Percentiles rank a stretch among this genome's conserved stretches.
These are phyloP conservation scores for Fraxinus xanthoxyloides DNA, from an alignment of 305 asterid genomes.

Conservation along the genomic window DNA sequence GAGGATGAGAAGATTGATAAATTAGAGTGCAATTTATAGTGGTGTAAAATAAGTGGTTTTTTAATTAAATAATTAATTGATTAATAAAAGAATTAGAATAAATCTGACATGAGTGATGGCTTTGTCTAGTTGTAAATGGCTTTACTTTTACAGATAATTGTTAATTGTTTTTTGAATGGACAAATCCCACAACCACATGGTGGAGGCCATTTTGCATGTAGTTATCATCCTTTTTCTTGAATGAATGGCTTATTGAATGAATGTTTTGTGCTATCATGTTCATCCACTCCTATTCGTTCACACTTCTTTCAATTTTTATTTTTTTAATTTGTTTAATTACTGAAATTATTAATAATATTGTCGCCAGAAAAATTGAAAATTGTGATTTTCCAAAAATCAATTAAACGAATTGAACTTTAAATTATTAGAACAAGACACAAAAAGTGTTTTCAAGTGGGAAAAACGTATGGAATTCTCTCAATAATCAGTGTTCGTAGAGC, in stretches of 20 bases:
- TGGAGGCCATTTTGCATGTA: conserved; percentile 34
- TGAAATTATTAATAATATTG: not conserved
- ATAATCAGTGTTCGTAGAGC: conserved; percentile 7
- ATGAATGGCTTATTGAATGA: conserved; percentile 33
- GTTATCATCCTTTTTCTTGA: conserved; percentile 10
- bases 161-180: conserved; percentile 10
- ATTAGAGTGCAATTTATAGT: conserved; percentile 30
- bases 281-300: conserved; percentile 8
- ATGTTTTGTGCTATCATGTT: conserved; percentile 50
- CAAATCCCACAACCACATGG: conserved; percentile 28
- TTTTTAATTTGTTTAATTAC: not conserved
- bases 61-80: not conserved
- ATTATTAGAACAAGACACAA: not conserved
- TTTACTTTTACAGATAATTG: conserved; percentile 19
- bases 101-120: conserved; percentile 7
- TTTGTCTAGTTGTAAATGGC: conserved; percentile 40
- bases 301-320: not conserved
- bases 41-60: not conserved
- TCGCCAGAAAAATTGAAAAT: not conserved
- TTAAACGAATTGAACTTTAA: not conserved
- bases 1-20: conserved; percentile 24
- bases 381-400: too few species aligned
- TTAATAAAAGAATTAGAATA: not conserved
- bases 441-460: not conserved
- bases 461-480: conserved; percentile 2